Evolutionary conservation across 306 rosid species (phyloP), one percentile per base, ranked within the genome.

Genomic region (Vicia villosa): DNA sequence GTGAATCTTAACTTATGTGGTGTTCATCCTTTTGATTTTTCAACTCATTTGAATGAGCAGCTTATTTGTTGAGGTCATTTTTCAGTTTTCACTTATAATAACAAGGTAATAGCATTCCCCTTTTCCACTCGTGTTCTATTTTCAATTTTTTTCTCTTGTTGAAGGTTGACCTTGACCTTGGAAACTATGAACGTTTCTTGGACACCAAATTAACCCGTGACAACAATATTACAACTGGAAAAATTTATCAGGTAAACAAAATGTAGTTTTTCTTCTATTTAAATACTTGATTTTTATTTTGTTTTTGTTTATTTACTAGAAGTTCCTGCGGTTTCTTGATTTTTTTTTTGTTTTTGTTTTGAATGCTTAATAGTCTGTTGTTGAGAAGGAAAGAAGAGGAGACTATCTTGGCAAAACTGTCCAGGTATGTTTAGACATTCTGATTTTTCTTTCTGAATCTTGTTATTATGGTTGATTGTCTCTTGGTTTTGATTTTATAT

Each of bases 141-240:
- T 63, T 20, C 43, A 16, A 42, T 66, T 26, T 52, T 34, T n/a
- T 32, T 55, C 46, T 67, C 75, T 41, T 64, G 37, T 56, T 82
- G 77, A 76, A 90, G 94, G 96, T 90, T 76, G 96, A 90, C 86
- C 94, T 90, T 47, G 96, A 90, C 81, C 86, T 90, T 14, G 96
- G 96, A 78, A 90, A 90, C 70, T 90, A 90, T 76, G 90, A 89
- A 80, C 87, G 93, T 22, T 89, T 89, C 83, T 74, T 87, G 57
- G 91, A 89, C 63, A 77, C 74, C 70, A 89, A 83, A 36, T 74
- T 74, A 66, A 74, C 79, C 57, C 61, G 91, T 5, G 96, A 89
- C 81, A 82, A 89, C 73, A 89, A 89, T 69, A 89, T 87, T 42
- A 89, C 96, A 8, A 89, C 91, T 7, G 93, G 96, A 36, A 89